These are phyloP conservation scores for Russula griseocarnosa DNA, from an alignment of 768 basidiomycete genomes.

Conservation along the genomic window DNA sequence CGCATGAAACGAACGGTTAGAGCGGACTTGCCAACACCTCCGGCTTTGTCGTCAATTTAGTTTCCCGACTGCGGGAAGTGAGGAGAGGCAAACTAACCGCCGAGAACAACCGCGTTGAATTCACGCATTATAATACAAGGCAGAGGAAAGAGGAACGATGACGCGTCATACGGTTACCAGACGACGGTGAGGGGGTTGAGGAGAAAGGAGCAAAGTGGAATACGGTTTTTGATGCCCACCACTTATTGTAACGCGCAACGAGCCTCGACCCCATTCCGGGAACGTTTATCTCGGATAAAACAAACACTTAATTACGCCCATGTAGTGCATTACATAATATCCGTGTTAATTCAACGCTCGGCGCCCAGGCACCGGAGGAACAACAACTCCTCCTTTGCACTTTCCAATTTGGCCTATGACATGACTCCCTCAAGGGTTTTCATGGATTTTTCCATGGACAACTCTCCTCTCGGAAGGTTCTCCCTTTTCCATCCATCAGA, in stretches of 20 bases:
- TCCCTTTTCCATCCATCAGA: slow-evolving; percentile 18
- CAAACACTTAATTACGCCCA: background rate
- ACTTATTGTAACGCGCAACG: background rate
- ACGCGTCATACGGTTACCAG: slow-evolving; percentile 26
- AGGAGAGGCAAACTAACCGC: slow-evolving; percentile 47
- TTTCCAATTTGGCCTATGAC: background rate
- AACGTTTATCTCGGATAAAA: background rate
- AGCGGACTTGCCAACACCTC: slow-evolving; percentile 86
- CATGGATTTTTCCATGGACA: slow-evolving; percentile 57
- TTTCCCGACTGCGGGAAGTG: background rate
- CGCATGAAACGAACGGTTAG: slow-evolving; percentile 75
- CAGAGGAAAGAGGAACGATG: slow-evolving; percentile 21
- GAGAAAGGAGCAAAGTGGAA: background rate
- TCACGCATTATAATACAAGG: slow-evolving; percentile 48
- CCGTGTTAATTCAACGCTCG: background rate
- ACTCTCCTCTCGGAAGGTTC: slow-evolving; percentile 53
- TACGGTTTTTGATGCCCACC: slow-evolving; percentile 13
- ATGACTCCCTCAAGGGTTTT: slow-evolving; percentile 64
- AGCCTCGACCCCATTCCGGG: background rate
- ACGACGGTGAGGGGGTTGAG: slow-evolving; percentile 11
- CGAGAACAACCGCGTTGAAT: slow-evolving; percentile 76
- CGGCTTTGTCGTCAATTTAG: slow-evolving; percentile 45
- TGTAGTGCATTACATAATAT: slow-evolving; percentile 1
- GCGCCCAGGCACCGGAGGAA: background rate
- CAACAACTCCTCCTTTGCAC: background rate